These are phyloP conservation scores for Capsicum rhomboideum DNA, from an alignment of 257 asterid genomes.

Conservation along the genomic window DNA sequence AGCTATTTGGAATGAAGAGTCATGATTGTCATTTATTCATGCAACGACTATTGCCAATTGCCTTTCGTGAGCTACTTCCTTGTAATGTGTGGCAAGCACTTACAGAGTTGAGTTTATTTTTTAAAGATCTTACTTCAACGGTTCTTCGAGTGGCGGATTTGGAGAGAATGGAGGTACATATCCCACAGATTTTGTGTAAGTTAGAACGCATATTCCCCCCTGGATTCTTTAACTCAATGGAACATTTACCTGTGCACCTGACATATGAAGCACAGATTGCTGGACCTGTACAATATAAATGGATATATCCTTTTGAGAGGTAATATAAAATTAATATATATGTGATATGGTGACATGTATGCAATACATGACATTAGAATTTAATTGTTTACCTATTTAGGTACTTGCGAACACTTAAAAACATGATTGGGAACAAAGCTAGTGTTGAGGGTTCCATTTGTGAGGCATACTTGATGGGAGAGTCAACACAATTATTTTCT, in stretches of 20 bases:
- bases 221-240: background rate
- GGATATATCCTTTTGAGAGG: background rate
- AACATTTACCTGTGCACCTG: background rate
- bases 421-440: background rate
- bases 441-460: background rate
- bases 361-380: too few species aligned
- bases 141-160: background rate
- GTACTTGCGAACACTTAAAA: background rate
- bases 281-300: background rate
- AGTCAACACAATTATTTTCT: background rate
- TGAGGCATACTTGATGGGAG: background rate
- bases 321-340: too few species aligned
- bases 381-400: background rate
- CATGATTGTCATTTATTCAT: background rate
- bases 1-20: background rate
- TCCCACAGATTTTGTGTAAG: background rate
- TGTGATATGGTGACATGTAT: background rate
- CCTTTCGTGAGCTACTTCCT: background rate
- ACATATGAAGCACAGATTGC: background rate
- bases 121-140: background rate
- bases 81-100: background rate
- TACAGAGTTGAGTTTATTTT: too few species aligned
- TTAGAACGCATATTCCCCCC: background rate
- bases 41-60: background rate
- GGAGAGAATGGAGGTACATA: too few species aligned